Evolutionary conservation across 148 eudicot species (phyloP).

Genomic region (Rhododendron molle): DNA sequence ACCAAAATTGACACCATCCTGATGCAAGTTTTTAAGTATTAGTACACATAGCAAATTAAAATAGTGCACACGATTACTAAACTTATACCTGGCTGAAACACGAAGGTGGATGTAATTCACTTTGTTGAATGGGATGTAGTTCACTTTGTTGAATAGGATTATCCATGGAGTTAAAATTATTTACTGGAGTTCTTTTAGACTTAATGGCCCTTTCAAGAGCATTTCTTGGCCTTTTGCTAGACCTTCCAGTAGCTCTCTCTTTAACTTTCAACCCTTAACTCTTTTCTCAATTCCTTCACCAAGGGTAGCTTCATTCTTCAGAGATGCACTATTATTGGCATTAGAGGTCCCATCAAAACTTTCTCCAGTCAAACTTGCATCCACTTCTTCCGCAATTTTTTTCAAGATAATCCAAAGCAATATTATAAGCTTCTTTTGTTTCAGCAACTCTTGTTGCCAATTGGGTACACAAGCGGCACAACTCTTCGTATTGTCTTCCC

Average conservation of each 20-base stretch:
- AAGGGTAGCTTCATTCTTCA: not conserved
- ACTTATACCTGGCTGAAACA: not conserved
- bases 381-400: not conserved
- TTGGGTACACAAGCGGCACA: not conserved
- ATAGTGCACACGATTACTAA: not conserved
- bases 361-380: not conserved
- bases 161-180: not conserved
- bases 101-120: not conserved
- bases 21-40: no score
- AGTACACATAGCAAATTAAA: not conserved
- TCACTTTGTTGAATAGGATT: not conserved
- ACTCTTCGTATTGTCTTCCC: not conserved
- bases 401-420: not conserved
- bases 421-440: not conserved
- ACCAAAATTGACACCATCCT: not conserved
- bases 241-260: not conserved
- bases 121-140: not conserved
- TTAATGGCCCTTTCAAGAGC: not conserved
- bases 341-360: not conserved
- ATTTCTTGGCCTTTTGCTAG: not conserved
- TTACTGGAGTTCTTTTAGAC: not conserved
- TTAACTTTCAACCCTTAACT: not conserved
- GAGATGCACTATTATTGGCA: not conserved
- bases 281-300: not conserved
- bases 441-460: not conserved